These are phyloP conservation scores for Mycogone perniciosa DNA, from an alignment of 2,329 filamentous ascomycete species.

Conservation along the genomic window DNA sequence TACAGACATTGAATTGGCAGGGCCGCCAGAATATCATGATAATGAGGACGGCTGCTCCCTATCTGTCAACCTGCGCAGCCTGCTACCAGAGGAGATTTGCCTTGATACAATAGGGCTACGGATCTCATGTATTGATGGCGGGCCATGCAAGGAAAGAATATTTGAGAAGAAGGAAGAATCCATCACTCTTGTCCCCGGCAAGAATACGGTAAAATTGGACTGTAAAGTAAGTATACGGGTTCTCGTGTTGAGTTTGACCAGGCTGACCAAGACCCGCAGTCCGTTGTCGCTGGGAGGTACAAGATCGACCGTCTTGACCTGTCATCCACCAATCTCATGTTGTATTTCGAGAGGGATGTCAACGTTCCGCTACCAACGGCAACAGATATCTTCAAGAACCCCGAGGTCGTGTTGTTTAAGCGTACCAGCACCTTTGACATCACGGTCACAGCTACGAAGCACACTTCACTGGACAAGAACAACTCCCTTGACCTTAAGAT, in stretches of 20 bases:
- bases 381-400: conserved; percentile 48
- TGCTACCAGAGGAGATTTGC: conserved; percentile 64
- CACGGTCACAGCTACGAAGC: conserved; percentile 57
- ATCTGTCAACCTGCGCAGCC: conserved; percentile 59
- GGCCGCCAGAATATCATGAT: conserved; percentile 61
- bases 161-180: conserved; percentile 22
- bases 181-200: conserved; percentile 40
- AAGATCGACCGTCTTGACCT: conserved; percentile 67
- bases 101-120: conserved; percentile 60
- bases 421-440: conserved; percentile 62
- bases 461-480: conserved; percentile 73
- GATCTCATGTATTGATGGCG: conserved; percentile 49
- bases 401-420: conserved; percentile 68
- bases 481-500: conserved; percentile 71
- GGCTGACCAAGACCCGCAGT: conserved; percentile 36
- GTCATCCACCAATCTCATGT: conserved; percentile 53
- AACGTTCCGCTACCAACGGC: conserved; percentile 41
- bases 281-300: conserved; percentile 66
- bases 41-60: conserved; percentile 71
- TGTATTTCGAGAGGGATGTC: conserved; percentile 58
- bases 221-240: conserved; percentile 27
- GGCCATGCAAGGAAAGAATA: conserved; percentile 53
- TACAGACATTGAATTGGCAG: conserved; percentile 59
- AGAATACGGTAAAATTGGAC: conserved; percentile 33
- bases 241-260: neutral